Evolutionary conservation across 345 rosid genomes (phyloP), one percentile per base, ranked within the genome.

Genomic region (Turnera subulata): DNA sequence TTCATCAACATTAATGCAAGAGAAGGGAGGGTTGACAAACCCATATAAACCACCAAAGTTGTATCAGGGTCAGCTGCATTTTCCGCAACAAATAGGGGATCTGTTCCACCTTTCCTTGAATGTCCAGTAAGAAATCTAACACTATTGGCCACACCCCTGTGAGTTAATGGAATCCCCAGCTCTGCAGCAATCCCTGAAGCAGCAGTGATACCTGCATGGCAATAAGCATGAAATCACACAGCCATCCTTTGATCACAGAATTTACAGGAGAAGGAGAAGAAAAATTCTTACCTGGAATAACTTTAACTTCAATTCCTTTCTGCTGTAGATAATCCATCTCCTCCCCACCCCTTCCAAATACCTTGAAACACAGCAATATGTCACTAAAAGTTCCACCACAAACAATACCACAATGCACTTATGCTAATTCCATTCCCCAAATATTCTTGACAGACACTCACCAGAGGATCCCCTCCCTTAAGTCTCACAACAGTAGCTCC

Each of bases 401-500:
- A 29, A 14, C 11, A 46, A 32, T 21, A 45, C 12, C 22, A 46
- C 11, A 54, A 17, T 45, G 20, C 25, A 13, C 2, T 20, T 0
- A 1, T 16, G 22, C 35, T 2, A 29, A 21, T 18, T 2, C 1
- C 6, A 54, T 1, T 5, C 21, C 21, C 20, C 1, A 19, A 20
- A 1, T 11, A 17, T 17, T 5, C 11, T 53, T 25, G 19, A 56
- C 57, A 44, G 44, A 46, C 53, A 71, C 85, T 81, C 67, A 93
- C 97, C 81, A 93, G 62, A 18, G 99, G 97, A 81, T 93, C 99
- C 22, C 99, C 97, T 79, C 99, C 99, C 78, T 93, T 89, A 54
- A 93, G 94, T 65, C 99, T 84, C 52, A 89, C 99, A 72, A 93
- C 96, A 29, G 75, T 87, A 44, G 97, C 99, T 43, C 99, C 99